These are phyloP conservation scores for Blastobotrys raffinosifermentans DNA, from an alignment of 1,139 yeast species.

Conservation along the genomic window DNA sequence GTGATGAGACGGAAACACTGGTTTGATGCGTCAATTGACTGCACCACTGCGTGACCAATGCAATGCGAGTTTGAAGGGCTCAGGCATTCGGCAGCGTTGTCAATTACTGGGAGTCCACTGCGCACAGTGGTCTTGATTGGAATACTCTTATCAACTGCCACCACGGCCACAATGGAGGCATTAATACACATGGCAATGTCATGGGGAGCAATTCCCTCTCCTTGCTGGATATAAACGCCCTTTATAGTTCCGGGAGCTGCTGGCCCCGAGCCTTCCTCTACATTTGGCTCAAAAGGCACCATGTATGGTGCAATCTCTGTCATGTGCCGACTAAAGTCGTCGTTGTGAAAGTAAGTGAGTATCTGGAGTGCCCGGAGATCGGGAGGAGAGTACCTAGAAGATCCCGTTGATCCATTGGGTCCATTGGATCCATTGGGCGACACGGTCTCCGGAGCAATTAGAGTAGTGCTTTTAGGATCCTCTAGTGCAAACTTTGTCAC, in stretches of 20 bases:
- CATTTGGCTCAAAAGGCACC: conserved; percentile 17
- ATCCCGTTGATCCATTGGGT: background rate
- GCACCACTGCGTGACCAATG: conserved; percentile 32
- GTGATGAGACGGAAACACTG: conserved; percentile 51
- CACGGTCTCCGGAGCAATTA: background rate
- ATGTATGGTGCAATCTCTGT: conserved; percentile 28
- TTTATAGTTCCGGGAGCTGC: conserved; percentile 11
- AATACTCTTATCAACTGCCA: conserved; percentile 18
- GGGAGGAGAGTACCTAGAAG: conserved; percentile 24
- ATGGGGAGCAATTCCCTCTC: conserved; percentile 25
- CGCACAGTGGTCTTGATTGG: conserved; percentile 9
- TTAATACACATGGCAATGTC: conserved; percentile 25
- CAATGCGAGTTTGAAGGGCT: conserved; percentile 16
- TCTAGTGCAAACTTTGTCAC: conserved; percentile 4
- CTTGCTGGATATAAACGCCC: conserved; percentile 26
- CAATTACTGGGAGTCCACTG: conserved; percentile 7
- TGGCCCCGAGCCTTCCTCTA: conserved; percentile 6
- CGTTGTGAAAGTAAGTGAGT: conserved; percentile 30
- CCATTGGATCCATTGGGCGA: conserved; percentile 1
- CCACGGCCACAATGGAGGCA: conserved; percentile 29
- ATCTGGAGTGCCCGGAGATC: conserved; percentile 32
- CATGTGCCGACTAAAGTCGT: conserved; percentile 20
- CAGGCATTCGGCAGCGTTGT: conserved; percentile 3
- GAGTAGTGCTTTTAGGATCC: background rate
- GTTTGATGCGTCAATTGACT: conserved; percentile 45